These are phyloP conservation scores for Heracleum sosnowskyi DNA, from an alignment of 129 eudicot genomes.

Conservation along the genomic window DNA sequence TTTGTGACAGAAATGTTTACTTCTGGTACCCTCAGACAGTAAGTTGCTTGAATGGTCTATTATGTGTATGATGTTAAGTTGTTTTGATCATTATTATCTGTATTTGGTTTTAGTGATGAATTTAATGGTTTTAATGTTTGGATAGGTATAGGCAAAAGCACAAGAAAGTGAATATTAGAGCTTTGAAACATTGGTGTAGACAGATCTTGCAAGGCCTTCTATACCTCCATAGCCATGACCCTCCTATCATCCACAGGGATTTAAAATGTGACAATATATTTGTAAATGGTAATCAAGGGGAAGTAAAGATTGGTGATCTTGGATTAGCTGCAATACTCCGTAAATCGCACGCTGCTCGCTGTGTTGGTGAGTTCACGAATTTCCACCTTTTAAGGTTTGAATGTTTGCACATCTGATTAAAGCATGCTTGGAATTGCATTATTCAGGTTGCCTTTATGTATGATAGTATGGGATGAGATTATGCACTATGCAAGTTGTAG, in stretches of 20 bases:
- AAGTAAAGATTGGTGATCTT: conserved; percentile 92
- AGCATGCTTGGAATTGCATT: not conserved
- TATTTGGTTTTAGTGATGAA: not conserved
- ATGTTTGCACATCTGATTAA: not conserved
- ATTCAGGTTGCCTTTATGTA: not conserved
- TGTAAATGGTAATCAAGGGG: conserved; percentile 90
- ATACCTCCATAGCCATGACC: conserved; percentile 86
- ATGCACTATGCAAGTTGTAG: not conserved
- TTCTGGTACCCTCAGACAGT: conserved; percentile 98
- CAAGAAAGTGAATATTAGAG: conserved; percentile 67
- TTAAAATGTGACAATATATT: conserved; percentile 91
- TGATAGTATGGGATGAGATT: not conserved
- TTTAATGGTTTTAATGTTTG: not conserved
- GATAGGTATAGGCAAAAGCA: conserved; percentile 85
- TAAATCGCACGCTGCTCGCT: conserved; percentile 83
- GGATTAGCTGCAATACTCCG: conserved; percentile 89
- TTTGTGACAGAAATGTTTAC: conserved; percentile 97
- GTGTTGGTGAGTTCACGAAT: conserved; percentile 58
- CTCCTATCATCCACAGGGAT: conserved; percentile 67
- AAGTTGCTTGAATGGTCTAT: conserved; percentile 21
- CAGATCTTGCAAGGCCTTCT: conserved; percentile 78
- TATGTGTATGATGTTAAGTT: not conserved
- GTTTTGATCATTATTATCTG: not conserved
- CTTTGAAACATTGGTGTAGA: conserved; percentile 88
- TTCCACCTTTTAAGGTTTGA: not conserved